Percentiles rank a stretch among this genome's conserved stretches.
Evolutionary conservation across 192 early-diverging fungal species (phyloP).

Genomic region (Gonapodya prolifera): DNA sequence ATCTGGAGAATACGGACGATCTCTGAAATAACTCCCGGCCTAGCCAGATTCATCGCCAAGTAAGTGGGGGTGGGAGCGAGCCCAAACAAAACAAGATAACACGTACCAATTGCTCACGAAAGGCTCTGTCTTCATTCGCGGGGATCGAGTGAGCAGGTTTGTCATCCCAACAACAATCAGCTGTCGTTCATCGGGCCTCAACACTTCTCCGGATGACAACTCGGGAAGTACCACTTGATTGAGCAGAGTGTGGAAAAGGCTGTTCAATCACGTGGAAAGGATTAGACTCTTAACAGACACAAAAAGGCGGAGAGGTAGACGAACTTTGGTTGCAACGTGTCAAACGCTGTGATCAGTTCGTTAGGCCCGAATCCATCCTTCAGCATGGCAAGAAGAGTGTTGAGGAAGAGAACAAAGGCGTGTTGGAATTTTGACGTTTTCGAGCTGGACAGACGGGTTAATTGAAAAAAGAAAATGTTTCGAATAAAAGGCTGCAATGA

Average conservation of each 20-base stretch:
- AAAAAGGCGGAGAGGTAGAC: conserved; percentile 11
- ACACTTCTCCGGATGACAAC: conserved; percentile 28
- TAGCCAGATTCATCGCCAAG: neutral
- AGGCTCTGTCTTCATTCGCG: conserved; percentile 36
- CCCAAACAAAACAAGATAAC: neutral
- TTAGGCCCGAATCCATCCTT: conserved; percentile 47
- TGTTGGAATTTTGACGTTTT: conserved; percentile 51
- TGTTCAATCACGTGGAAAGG: conserved; percentile 14
- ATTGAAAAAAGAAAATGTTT: conserved; percentile 44
- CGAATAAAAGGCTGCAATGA: conserved; percentile 37
- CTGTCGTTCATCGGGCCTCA: conserved; percentile 45
- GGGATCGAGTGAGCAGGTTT: conserved; percentile 41
- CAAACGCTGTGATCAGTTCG: conserved; percentile 38
- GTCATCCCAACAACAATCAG: conserved; percentile 48
- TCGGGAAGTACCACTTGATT: conserved; percentile 52
- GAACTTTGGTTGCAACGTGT: conserved; percentile 44
- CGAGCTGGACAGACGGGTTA: conserved; percentile 39
- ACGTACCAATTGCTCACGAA: conserved; percentile 29
- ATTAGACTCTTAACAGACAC: conserved; percentile 3
- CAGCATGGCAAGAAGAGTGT: conserved; percentile 47
- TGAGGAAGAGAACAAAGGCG: conserved; percentile 55
- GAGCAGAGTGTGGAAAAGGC: conserved; percentile 54
- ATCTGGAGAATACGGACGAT: neutral
- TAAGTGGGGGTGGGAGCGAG: neutral
- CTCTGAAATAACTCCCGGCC: conserved; percentile 19